Evolutionary conservation across 2,329 filamentous ascomycete genomes (phyloP), one percentile per base, ranked within the genome.

Genomic region (Xenoacremonium recifei): DNA sequence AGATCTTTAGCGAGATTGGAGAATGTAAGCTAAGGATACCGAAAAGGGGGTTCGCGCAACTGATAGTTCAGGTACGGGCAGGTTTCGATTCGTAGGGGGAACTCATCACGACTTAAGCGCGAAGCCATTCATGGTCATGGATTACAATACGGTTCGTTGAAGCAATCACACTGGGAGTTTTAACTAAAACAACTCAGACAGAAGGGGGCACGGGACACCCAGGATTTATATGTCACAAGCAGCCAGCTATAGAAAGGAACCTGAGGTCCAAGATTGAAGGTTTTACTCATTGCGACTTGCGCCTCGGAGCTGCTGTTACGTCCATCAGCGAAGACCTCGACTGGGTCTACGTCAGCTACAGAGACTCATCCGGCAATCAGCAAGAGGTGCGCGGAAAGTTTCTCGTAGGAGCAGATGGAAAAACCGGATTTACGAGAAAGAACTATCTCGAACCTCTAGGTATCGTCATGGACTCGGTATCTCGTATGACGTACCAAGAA

Each of bases 391-490:
- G 39, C 5, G 35, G 27, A 10, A 36, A 41, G 19, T 54, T 49
- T 34, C 54, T 75, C 1, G 57, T 72, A 7, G 72, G 66, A 1
- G 70, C 71, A 0, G 72, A 76, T 54, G 72, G 72, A 1, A 76
- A 76, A 50, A 68, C 59, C 5, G 72, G 72, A 0, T 61, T 69
- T 25, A 66, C 67, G 7, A 57, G 71, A 12, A 75, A 76, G 44
- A 51, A 61, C 11, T 75, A 71, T 44, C 59, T 75, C 4, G 71
- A 75, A 42, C 59, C 44, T 6, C 35, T 60, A 1, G 60, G 60
- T 15, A 37, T 48, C 9, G 69, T 67, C 0, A 60, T 73, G 29
- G 53, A 59, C 20, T 57, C 68, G 46, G 66, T 70, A 9, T 21
- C n/a, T 18, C 10, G 27, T 4, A 63, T 54, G 12, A 27, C 27